phyloP scores from a whole-genome alignment of 441 rosid species.

The Isatis lusitanica region DNA sequence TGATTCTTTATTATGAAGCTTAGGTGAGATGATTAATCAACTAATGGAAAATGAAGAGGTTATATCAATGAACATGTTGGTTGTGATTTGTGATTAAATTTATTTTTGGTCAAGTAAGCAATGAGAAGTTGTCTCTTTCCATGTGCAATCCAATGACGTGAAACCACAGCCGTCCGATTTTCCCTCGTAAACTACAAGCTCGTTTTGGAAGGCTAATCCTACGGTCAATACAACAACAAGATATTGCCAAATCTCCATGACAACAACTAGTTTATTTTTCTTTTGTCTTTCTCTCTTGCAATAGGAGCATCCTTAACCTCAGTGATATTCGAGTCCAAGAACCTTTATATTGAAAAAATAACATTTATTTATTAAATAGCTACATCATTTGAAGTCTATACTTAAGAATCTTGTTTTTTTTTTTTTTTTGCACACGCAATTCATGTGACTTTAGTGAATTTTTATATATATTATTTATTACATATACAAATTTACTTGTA shows the following conservation, averaged over 20 bases:
- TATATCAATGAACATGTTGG: neutral
- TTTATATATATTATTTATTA: neutral
- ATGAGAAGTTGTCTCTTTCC: constrained; percentile 22
- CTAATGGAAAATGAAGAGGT: neutral
- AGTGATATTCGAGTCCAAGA: neutral
- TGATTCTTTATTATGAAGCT: neutral
- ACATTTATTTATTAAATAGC: neutral
- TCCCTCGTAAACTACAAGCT: constrained; percentile 31
- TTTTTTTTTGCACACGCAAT: constrained; percentile 12
- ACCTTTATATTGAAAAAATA: neutral
- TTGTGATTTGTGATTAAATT: constrained; percentile 20
- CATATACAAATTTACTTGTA: neutral
- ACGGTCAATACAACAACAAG: constrained; percentile 2
- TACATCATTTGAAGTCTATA: constrained; percentile 11
- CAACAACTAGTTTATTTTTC: constrained; percentile 13
- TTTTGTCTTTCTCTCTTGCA: constrained; percentile 7
- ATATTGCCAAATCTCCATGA: constrained; percentile 36
- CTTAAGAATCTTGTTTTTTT: neutral
- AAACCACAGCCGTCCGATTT: neutral
- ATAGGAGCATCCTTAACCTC: constrained; percentile 6
- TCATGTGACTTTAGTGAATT: neutral
- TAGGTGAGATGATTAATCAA: constrained; percentile 3
- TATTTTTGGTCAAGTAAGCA: neutral
- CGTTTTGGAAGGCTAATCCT: constrained; percentile 28
- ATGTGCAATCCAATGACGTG: constrained; percentile 32